Evolutionary conservation across 108 stramenopile genomes (phyloP).

Genomic region (Cyclostephanos tholiformis): DNA sequence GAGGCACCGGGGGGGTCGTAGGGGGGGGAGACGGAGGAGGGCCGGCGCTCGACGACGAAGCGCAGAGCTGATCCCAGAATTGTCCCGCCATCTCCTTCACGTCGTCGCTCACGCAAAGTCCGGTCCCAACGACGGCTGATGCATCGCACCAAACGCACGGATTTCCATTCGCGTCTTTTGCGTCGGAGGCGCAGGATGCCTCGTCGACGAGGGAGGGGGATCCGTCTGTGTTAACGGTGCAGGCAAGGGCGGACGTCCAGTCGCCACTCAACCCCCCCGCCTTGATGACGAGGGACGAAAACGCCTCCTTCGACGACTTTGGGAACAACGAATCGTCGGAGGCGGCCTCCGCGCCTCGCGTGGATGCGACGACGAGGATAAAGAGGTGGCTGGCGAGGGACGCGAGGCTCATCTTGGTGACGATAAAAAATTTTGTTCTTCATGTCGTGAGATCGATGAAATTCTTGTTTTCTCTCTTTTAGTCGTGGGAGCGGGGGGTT

Average conservation of each 20-base stretch:
- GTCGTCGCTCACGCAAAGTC: constrained; percentile 29
- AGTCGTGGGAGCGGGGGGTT: too few relatives aligned
- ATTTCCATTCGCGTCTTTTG: constrained; percentile 18
- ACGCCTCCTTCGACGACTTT: too few relatives aligned
- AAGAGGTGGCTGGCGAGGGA: constrained; percentile 13
- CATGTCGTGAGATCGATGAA: too few relatives aligned
- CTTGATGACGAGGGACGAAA: not conserved
- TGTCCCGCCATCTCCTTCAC: constrained; percentile 19
- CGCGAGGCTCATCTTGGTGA: constrained; percentile 7
- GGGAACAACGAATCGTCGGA: not conserved
- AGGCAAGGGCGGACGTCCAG: constrained; percentile 11
- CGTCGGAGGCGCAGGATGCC: constrained; percentile 15
- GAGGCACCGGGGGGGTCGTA: not conserved
- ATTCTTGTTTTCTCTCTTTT: too few relatives aligned
- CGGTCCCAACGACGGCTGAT: constrained; percentile 13
- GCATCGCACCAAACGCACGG: constrained; percentile 48
- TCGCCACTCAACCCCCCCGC: not conserved
- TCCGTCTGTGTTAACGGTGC: constrained; percentile 19
- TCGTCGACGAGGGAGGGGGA: constrained; percentile 27
- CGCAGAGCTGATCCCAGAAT: constrained; percentile 36
- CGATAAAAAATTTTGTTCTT: too few relatives aligned
- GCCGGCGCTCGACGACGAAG: not conserved
- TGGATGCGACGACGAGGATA: not conserved
- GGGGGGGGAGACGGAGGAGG: constrained; percentile 1
- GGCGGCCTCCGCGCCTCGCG: not conserved